phyloP scores from a whole-genome alignment of 139 green algal genomes.

The Volvox africanus region DNA sequence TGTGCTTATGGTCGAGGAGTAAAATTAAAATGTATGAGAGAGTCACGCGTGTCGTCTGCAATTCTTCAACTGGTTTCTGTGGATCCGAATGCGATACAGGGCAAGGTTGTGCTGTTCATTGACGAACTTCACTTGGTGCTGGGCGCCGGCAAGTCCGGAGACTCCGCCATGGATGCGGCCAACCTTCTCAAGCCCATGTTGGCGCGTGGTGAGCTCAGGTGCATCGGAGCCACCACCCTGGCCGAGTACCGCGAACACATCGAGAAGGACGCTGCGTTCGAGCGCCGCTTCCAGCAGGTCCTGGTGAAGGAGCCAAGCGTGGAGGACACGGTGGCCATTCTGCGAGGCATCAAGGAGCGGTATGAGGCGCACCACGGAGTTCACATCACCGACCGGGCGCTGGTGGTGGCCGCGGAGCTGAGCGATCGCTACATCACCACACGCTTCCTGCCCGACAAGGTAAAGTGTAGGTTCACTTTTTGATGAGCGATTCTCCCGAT shows the following conservation, averaged over 20 bases:
- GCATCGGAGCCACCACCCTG: constrained; percentile 95
- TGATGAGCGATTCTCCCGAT: no score
- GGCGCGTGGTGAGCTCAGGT: constrained; percentile 92
- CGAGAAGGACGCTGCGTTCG: constrained; percentile 95
- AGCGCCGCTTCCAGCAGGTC: constrained; percentile 93
- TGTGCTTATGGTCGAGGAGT: no score
- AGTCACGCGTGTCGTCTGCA: no score
- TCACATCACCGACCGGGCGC: constrained; percentile 70
- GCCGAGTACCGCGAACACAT: constrained; percentile 94
- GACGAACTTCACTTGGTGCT: constrained; percentile 56
- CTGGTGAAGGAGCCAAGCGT: constrained; percentile 89
- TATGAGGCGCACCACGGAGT: constrained; percentile 73
- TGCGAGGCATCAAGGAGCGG: constrained; percentile 92
- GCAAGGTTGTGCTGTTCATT: constrained; percentile 93
- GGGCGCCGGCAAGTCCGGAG: constrained; percentile 76
- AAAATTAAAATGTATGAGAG: no score
- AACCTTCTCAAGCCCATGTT: constrained; percentile 99
- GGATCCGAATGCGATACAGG: constrained; percentile 29
- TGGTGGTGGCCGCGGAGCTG: constrained; percentile 75
- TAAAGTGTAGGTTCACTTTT: not conserved
- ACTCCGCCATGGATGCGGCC: constrained; percentile 93
- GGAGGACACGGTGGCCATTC: constrained; percentile 92
- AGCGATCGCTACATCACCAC: constrained; percentile 71
- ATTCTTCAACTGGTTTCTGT: no score
- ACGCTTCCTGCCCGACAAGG: constrained; percentile 93